Evolutionary conservation across 1,139 yeast genomes (phyloP), one percentile per base, ranked within the genome.

Genomic region (Blastobotrys capitulatus): DNA sequence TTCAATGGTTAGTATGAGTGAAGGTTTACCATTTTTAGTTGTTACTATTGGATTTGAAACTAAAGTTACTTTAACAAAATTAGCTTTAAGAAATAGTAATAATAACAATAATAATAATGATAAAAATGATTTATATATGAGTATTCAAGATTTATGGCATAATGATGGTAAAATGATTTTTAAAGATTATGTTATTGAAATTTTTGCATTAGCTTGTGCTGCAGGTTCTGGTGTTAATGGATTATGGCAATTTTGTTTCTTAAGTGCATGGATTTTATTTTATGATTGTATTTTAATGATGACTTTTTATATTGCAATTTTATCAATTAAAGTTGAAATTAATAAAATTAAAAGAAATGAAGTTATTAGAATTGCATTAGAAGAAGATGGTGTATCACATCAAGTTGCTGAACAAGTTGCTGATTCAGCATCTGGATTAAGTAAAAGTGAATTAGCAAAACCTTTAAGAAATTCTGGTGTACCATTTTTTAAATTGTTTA

Each of bases 41-140:
- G 92, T 96, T 25, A 83, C 90, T 9, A 81, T 92, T 61, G 98
- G 98, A 1, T 92, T 92, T 70, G 90, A 89, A 63, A 88, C 87
- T 66, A 89, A 92, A 63, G 79, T 88, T 26, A 76, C 82, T 27
- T 77, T 90, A 57, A 86, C 97, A 1, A 75, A 82, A 27, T 76
- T 80, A 47, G 83, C 85, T 36, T 67, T 83, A 61, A 66, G 34
- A 49, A 27, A 31, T 25, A 19, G 27, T 52, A 19, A 20, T 20
- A 58, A 47, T 46, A n/a, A n/a, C n/a, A 45, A 13, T 43, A 59
- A 18, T 53, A 47, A 48, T 25, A 4, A 34, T n/a, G 25, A 49
- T 16, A 38, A 50, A 34, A 68, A 49, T 69, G 54, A 58, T 32
- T 54, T 65, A 44, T 58, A 60, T 38, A 66, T 65, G 44, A 70